These are phyloP conservation scores for Fragaria nilgerrensis DNA, from an alignment of 306 rosid genomes.

Conservation along the genomic window DNA sequence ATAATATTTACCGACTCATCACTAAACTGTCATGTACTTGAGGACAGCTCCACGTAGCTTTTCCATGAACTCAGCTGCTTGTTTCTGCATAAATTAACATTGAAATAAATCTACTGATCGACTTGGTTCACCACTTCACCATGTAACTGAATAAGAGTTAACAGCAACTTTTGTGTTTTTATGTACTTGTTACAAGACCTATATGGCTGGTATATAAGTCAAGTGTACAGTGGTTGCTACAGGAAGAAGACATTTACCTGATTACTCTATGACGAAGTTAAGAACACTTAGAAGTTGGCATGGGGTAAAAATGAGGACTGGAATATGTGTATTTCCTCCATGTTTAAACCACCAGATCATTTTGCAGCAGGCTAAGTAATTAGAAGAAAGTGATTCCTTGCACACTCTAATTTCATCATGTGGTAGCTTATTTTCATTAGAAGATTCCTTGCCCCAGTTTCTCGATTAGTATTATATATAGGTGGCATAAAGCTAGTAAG, in stretches of 20 bases:
- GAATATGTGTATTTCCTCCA: not conserved
- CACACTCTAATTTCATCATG: not conserved
- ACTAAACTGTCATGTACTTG: conserved; percentile 75
- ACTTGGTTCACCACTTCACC: not conserved
- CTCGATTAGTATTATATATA: not conserved
- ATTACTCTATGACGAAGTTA: not conserved
- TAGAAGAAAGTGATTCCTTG: not conserved
- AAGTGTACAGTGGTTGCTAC: not conserved
- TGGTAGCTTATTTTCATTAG: not conserved
- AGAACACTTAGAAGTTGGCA: not conserved
- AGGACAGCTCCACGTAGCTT: conserved; percentile 85
- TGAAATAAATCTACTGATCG: conserved; percentile 5
- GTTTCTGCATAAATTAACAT: conserved; percentile 49
- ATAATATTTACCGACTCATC: conserved; percentile 16
- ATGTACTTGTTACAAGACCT: not conserved
- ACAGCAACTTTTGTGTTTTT: not conserved
- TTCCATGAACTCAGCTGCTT: conserved; percentile 90
- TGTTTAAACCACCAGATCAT: not conserved
- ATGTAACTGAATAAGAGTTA: not conserved
- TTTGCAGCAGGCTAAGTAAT: not conserved
- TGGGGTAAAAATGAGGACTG: not conserved
- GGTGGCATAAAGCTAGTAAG: not conserved
- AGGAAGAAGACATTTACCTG: not conserved
- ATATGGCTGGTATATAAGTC: not conserved
- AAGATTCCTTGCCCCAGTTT: not conserved